A percentile compares a stretch with the other conserved stretches of the same genome.
phyloP scores from a whole-genome alignment of 345 rosid species.

The Linum trigynum region DNA sequence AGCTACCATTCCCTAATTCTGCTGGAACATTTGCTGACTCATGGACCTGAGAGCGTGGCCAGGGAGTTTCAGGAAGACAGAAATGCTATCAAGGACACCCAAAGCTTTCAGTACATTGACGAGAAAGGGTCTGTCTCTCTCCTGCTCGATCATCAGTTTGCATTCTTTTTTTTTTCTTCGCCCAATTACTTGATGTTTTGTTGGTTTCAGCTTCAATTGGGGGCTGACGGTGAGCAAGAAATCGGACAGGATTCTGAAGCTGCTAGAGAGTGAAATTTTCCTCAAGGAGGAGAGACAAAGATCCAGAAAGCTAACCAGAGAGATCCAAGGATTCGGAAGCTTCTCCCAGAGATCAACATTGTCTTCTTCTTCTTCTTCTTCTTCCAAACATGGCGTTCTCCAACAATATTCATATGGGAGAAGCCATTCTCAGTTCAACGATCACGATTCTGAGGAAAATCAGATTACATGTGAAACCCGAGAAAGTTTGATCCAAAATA shows the following conservation, averaged over 20 bases:
- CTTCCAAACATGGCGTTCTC: constrained; percentile 19
- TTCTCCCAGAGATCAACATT: constrained; percentile 25
- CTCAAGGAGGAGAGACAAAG: constrained; percentile 67
- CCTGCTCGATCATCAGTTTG: neutral
- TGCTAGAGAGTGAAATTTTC: constrained; percentile 56
- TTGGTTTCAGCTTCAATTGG: constrained; percentile 69
- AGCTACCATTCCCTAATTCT: constrained; percentile 65
- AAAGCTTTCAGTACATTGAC: constrained; percentile 56
- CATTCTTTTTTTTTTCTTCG: neutral
- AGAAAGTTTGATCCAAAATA: constrained; percentile 10
- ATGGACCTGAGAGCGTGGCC: constrained; percentile 85
- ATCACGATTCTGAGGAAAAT: constrained; percentile 31
- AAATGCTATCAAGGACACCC: constrained; percentile 42
- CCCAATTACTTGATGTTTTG: neutral
- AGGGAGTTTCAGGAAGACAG: constrained; percentile 62
- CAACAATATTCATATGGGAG: constrained; percentile 32
- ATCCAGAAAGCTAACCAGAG: constrained; percentile 73
- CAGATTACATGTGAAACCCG: constrained; percentile 9
- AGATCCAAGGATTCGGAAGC: constrained; percentile 85
- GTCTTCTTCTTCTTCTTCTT: constrained; percentile 18
- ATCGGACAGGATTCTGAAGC: constrained; percentile 51
- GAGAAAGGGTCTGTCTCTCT: constrained; percentile 58
- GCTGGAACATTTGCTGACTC: constrained; percentile 77
- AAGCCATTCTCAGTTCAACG: constrained; percentile 40
- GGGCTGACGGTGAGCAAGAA: constrained; percentile 72